These are phyloP conservation scores for Vigna hirtella DNA, from an alignment of 306 rosid species.

Conservation along the genomic window DNA sequence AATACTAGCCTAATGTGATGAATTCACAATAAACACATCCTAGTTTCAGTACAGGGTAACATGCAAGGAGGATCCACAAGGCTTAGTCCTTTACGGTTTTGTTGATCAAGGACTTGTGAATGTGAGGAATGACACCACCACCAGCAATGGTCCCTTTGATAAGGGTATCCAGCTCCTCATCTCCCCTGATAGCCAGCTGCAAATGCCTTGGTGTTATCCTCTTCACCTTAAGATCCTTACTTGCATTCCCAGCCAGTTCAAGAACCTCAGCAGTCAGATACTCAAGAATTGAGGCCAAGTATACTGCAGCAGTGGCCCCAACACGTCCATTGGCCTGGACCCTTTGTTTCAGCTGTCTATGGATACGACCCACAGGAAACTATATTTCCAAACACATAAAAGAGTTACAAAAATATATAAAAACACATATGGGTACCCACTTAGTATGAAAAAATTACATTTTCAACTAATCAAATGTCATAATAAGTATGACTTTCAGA, in stretches of 20 bases:
- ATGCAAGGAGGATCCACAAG: conserved; percentile 19
- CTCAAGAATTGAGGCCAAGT: conserved; percentile 93
- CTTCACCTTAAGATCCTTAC: conserved; percentile 96
- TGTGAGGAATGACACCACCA: conserved; percentile 98
- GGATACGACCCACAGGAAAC: conserved; percentile 98
- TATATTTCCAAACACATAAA: not conserved
- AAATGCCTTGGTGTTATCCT: conserved; percentile 97
- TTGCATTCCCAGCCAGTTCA: conserved; percentile 93
- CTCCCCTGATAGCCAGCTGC: conserved; percentile 96
- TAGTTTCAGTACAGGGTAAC: conserved; percentile 29
- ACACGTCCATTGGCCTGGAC: conserved; percentile 90
- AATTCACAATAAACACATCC: conserved; percentile 46
- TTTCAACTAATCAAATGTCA: not conserved
- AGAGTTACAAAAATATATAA: conserved; percentile 8
- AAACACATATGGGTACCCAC: no score
- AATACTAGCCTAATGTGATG: conserved; percentile 24
- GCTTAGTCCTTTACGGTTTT: conserved; percentile 81
- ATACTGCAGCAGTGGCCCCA: conserved; percentile 96
- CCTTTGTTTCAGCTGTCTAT: conserved; percentile 83
- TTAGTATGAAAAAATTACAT: not conserved
- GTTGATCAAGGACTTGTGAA: conserved; percentile 97
- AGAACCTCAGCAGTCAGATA: conserved; percentile 96
- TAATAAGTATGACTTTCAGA: no score
- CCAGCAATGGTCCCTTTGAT: conserved; percentile 98
- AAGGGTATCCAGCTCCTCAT: conserved; percentile 95